Percentiles rank a stretch among this genome's conserved stretches.
phyloP scores from a whole-genome alignment of 106 monocot species.

The Dendrobium huoshanense region DNA sequence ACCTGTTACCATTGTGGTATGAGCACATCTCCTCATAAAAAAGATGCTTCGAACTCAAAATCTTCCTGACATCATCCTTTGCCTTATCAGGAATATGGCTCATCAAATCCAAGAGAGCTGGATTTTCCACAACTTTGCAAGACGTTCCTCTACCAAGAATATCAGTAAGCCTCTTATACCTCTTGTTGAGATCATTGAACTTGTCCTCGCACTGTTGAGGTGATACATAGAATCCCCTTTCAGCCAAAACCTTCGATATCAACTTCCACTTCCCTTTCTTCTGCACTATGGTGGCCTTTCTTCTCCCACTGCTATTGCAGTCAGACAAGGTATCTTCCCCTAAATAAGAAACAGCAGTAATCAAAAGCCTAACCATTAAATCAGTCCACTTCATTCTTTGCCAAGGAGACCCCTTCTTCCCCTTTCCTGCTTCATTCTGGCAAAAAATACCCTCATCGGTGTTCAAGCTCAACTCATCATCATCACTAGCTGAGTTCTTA shows the following conservation, averaged over 20 bases:
- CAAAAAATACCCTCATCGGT: conserved; percentile 38
- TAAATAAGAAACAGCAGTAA: conserved; percentile 73
- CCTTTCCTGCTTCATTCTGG: conserved; percentile 27
- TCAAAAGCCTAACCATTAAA: conserved; percentile 71
- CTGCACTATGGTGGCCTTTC: conserved; percentile 52
- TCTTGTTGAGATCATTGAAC: conserved; percentile 94
- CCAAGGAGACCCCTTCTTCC: conserved; percentile 53
- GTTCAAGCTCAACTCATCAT: conserved; percentile 40
- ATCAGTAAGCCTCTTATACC: conserved; percentile 86
- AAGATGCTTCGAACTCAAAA: conserved; percentile 89
- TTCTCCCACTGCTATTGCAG: conserved; percentile 24
- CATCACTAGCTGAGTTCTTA: conserved; percentile 32
- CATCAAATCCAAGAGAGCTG: conserved; percentile 62
- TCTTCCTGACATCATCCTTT: conserved; percentile 83
- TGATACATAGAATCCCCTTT: conserved; percentile 70
- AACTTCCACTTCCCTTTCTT: conserved; percentile 94
- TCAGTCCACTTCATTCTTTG: conserved; percentile 86
- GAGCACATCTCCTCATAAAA: conserved; percentile 98
- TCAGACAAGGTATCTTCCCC: conserved; percentile 50
- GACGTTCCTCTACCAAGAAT: conserved; percentile 84
- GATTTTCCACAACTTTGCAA: conserved; percentile 85
- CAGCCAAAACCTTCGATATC: conserved; percentile 71
- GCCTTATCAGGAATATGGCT: conserved; percentile 52
- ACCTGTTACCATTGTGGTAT: conserved; percentile 71
- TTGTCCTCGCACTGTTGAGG: conserved; percentile 97